A percentile compares a stretch with the other conserved stretches of the same genome.
These are phyloP conservation scores for Aspergillus intermedius DNA, from an alignment of 2,329 filamentous ascomycete genomes.

Conservation along the genomic window DNA sequence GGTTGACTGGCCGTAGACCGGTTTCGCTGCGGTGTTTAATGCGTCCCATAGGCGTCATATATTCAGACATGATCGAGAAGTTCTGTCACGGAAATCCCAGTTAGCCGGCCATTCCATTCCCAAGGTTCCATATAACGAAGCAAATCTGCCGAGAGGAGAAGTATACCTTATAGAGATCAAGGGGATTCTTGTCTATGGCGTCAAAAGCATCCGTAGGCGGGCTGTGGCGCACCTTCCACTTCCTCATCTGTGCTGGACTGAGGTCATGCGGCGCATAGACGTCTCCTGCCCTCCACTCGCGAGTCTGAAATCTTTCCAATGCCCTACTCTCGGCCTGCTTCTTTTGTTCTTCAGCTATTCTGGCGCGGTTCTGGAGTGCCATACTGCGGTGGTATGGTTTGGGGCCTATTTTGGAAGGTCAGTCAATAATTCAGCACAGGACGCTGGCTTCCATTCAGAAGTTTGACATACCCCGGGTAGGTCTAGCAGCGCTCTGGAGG, in stretches of 20 bases:
- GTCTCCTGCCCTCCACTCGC: conserved; percentile 71
- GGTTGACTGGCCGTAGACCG: conserved; percentile 78
- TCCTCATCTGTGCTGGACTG: conserved; percentile 67
- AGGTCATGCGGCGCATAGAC: conserved; percentile 89
- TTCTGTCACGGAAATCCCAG: conserved; percentile 53
- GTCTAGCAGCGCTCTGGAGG: conserved; percentile 11
- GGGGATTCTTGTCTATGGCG: conserved; percentile 67
- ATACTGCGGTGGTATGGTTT: conserved; percentile 19
- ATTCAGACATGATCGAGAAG: conserved; percentile 85
- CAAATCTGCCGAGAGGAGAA: not conserved
- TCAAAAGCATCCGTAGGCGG: conserved; percentile 69
- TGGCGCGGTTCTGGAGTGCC: conserved; percentile 23
- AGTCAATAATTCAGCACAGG: not conserved
- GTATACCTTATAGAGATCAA: conserved; percentile 79
- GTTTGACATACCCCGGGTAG: not conserved
- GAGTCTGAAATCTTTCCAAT: conserved; percentile 44
- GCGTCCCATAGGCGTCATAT: conserved; percentile 73
- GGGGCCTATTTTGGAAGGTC: conserved; percentile 8
- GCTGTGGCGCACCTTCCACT: conserved; percentile 60
- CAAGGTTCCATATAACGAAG: not conserved
- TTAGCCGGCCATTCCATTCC: conserved; percentile 2
- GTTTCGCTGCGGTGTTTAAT: conserved; percentile 73
- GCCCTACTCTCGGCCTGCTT: conserved; percentile 30
- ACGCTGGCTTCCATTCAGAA: not conserved
- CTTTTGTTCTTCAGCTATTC: conserved; percentile 32